Evolutionary conservation across 2,329 filamentous ascomycete species (phyloP), one percentile per base, ranked within the genome.

Genomic region (Trichoderma atroviride): DNA sequence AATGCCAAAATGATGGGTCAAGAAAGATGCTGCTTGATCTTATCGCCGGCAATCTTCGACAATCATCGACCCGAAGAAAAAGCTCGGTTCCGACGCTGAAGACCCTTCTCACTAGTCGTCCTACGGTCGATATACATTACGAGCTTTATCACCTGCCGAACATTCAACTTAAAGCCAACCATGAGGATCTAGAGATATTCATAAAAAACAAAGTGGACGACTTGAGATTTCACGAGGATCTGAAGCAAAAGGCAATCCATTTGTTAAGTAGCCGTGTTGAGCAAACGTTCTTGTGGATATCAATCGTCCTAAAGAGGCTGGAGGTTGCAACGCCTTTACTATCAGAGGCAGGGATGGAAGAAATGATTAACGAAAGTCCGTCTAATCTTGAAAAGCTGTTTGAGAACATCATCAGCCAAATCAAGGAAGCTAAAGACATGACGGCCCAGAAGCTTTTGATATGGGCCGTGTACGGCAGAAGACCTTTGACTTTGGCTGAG

Each of bases 281-380:
- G 27, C 52, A 66, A 47, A 61, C 58, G 3, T 61, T 47, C 5
- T 22, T 61, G n/a, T 61, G 58, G 58, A 31, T 47, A 61, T 47
- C 58, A 0, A 47, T 61, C 11, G 33, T 61, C n/a, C 13, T 61
- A 31, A 47, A 50, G 14, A 50, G 24, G 24, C 5, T 47, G 14
- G 22, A 47, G 31, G 14, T 4, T 9, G 37, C 37, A 37, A 50
- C 58, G 3, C 27, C 37, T 4, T 61, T 61, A 7, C 2, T 61
- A 9, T 61, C 37, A 29, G 35, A 47, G 37, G 37, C 33, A 31
- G 22, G 29, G 9, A 31, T 61, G 22, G 33, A 61, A n/a, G 24
- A 47, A 50, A 47, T 61, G 6, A 47, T 61, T 27, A n/a, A 47
- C 24, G 58, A 61, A 24, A 61, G 37, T 14, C 58, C 58, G 13